Evolutionary conservation across 148 eudicot genomes (phyloP), one percentile per base, ranked within the genome.

Genomic region (Persicaria tinctoria): DNA sequence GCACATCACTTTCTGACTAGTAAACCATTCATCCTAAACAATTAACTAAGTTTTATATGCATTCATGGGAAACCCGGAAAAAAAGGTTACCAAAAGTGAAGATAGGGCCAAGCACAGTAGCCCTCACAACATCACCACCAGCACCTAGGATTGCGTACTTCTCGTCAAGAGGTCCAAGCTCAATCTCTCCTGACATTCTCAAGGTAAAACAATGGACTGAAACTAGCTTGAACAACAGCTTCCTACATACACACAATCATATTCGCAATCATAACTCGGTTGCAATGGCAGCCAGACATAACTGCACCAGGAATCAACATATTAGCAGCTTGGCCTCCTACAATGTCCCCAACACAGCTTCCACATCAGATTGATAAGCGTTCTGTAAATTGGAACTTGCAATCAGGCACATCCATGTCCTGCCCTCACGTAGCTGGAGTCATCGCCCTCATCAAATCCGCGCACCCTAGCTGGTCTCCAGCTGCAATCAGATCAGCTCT

Each of bases 361-460:
- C 68, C 68, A 32, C 68, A 32, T 32, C 44, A 63, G 45, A 63
- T 63, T 63, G 68, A 63, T 63, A 6, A 6, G 16, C 68, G 68
- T 63, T 63, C 68, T 9, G 68, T 63, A 27, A 9, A 9, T 1
- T 63, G 68, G 68, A 63, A 63, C 46, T 63, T 63, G 45, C 68
- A 27, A 45, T 70, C 73, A 45, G 73, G 73, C 27, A 70, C 73
- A 18, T 70, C 73, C 23, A 70, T 70, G 73, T 46, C 73, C 10
- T 70, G 73, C 27, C 73, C 73, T 70, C 73, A 70, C 32, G 4
- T 45, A 45, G 50, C 73, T 16, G 73, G 73, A 48, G 51, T 48
- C 7, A 51, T 70, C 3, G 73, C 73, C 11, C 53, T 45, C 53
- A 38, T 70, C 53, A 70, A 70, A 46, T 45, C 73, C 6, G 50